These are phyloP conservation scores for Aspergillus sp. DNA, from an alignment of 2,329 filamentous ascomycete species.

Conservation along the genomic window DNA sequence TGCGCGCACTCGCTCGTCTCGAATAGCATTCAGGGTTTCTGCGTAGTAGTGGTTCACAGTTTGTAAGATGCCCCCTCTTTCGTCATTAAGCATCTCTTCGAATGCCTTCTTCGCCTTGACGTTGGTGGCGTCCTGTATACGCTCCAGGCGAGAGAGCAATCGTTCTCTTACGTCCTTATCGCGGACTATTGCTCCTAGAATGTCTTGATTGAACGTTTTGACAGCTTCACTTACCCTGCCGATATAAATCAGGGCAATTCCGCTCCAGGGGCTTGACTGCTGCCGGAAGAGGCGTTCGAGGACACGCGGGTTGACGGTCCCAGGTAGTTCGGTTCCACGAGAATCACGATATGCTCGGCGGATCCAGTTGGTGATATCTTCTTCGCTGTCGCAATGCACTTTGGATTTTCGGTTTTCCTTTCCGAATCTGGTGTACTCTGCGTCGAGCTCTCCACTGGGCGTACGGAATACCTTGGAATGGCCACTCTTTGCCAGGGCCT, in stretches of 20 bases:
- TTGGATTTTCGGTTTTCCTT: background rate
- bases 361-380: conserved; percentile 21
- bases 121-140: background rate
- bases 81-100: conserved; percentile 41
- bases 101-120: background rate
- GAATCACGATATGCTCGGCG: conserved; percentile 17
- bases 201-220: background rate
- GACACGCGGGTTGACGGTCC: conserved; percentile 20
- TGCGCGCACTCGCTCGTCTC: conserved; percentile 14
- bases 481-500: conserved; percentile 3
- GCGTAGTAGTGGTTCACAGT: conserved; percentile 56
- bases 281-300: conserved; percentile 20
- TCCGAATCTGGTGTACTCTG: background rate
- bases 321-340: conserved; percentile 22
- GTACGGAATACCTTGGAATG: conserved; percentile 15
- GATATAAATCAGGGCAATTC: conserved; percentile 9
- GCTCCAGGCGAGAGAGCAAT: background rate
- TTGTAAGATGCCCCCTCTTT: conserved; percentile 45
- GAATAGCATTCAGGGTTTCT: conserved; percentile 34
- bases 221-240: background rate
- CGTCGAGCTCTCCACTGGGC: background rate
- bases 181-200: background rate
- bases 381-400: background rate
- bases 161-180: background rate
- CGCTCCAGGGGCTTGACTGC: conserved; percentile 18